phyloP scores from a whole-genome alignment of 352 stramenopile genomes.

The Phytophthora idaei region DNA sequence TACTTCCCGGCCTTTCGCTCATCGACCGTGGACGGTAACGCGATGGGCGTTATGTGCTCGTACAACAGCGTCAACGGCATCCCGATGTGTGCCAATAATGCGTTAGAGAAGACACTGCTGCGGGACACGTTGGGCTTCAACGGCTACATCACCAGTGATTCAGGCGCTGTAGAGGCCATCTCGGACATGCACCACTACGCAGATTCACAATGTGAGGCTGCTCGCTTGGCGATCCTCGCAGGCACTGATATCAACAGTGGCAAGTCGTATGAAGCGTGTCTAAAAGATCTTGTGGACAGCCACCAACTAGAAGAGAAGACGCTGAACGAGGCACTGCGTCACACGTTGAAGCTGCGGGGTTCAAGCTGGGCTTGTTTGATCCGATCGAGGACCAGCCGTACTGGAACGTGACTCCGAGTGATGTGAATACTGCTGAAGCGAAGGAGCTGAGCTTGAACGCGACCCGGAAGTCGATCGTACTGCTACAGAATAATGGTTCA shows the following conservation, averaged over 20 bases:
- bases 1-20: constrained; percentile 87
- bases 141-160: constrained; percentile 94
- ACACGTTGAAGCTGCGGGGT: constrained; percentile 83
- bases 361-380: constrained; percentile 92
- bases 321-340: constrained; percentile 60
- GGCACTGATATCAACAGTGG: constrained; percentile 89
- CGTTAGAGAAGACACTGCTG: constrained; percentile 66
- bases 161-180: constrained; percentile 87
- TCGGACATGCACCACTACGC: constrained; percentile 76
- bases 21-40: constrained; percentile 76
- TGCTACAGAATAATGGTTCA: constrained; percentile 90
- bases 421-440: constrained; percentile 68
- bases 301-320: constrained; percentile 49
- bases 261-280: constrained; percentile 73
- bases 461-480: constrained; percentile 82
- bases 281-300: constrained; percentile 54
- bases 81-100: constrained; percentile 88
- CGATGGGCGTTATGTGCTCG: constrained; percentile 93
- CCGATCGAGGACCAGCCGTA: constrained; percentile 79
- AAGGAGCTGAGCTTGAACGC: constrained; percentile 64
- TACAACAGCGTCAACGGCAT: constrained; percentile 96
- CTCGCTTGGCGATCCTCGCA: constrained; percentile 54
- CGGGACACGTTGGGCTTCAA: constrained; percentile 85
- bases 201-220: constrained; percentile 58
- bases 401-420: constrained; percentile 58